Base-by-base conservation (phyloP, 2,329 filamentous ascomycete genomes). In the Trichoderma harzianum region DNA sequence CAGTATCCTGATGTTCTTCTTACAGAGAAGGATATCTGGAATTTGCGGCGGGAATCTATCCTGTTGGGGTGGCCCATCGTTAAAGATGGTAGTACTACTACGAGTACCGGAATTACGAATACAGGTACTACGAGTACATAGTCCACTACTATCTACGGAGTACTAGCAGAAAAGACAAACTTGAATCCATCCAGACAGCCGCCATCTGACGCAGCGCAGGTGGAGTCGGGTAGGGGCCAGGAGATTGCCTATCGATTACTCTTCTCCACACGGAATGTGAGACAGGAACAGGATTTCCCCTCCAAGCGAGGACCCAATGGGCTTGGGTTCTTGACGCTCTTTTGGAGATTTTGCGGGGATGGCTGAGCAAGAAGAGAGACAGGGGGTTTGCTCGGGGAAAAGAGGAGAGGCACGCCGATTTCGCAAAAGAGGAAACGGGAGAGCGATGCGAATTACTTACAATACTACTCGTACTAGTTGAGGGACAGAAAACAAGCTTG, bases 271-370 rank as follows among this genome's bases (percentile, higher is more conserved):
- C 32, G 26, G 43, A 26, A 51, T 30, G 36, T 69, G 66, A 69
- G 66, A 69, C 66, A 47, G 57, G 24, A 58, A 47, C 12, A n/a
- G 39, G 28, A 32, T 32, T 60, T n/a, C 47, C 47, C 47, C 21
- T 36, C 21, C 60, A 63, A 63, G 60, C 34, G 34, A 62, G 26
- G 36, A 18, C 39, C 65, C 65, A 68, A 68, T 65, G 28, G 21
- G 21, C 30, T 21, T 60, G 28, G 28, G 4, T 1, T 36, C 16
- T 26, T 36, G 36, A 60, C 39, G 65, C 30, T 28, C 18, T 58
- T 39, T 60, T 47, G 66, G 66, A 69, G 55, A 69, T 61, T 60
- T 58, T 69, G 66, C 66, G 66, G 66, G 66, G 64, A 57, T 39
- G 64, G 64, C 34, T 67, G 51, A n/a, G 64, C 64, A 55, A 12